These are phyloP conservation scores for Barnettozyma wickerhamii DNA, from an alignment of 805 yeast genomes.

Conservation along the genomic window DNA sequence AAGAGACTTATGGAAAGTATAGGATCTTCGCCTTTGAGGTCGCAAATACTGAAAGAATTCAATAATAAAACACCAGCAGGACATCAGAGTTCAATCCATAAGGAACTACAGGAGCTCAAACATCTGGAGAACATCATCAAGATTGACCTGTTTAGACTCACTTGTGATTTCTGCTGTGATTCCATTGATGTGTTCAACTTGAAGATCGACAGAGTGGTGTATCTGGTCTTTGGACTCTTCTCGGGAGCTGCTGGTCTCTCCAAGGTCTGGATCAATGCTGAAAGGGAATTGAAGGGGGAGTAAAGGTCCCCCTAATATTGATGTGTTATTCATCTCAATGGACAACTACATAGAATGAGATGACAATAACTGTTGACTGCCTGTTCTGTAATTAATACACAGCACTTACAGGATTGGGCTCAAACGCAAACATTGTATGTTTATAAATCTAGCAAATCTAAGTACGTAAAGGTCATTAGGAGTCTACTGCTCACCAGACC, in stretches of 20 bases:
- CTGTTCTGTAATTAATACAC: too few species aligned
- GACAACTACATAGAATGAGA: too few species aligned
- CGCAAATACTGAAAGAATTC: conserved; percentile 29
- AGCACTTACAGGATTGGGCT: too few species aligned
- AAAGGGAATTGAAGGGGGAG: conserved; percentile 14
- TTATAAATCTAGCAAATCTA: conserved; percentile 2
- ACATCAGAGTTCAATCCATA: conserved; percentile 10
- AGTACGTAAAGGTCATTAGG: background rate
- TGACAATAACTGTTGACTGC: too few species aligned
- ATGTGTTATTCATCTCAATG: background rate
- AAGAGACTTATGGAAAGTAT: conserved; percentile 31
- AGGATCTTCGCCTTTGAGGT: conserved; percentile 25
- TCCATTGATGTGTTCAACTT: conserved; percentile 41
- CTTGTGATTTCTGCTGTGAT: conserved; percentile 46
- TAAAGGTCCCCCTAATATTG: background rate
- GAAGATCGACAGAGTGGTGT: conserved; percentile 23
- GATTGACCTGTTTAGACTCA: conserved; percentile 38
- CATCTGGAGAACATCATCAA: conserved; percentile 33
- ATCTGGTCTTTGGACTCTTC: conserved; percentile 18
- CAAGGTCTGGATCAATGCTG: conserved; percentile 23
- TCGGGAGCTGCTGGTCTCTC: conserved; percentile 23
- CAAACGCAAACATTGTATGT: background rate
- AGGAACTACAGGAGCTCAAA: conserved; percentile 30
- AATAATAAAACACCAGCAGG: conserved; percentile 18
- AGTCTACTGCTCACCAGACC: too few species aligned